phyloP scores from a whole-genome alignment of 805 yeast species.

The Huiozyma sinensis region DNA sequence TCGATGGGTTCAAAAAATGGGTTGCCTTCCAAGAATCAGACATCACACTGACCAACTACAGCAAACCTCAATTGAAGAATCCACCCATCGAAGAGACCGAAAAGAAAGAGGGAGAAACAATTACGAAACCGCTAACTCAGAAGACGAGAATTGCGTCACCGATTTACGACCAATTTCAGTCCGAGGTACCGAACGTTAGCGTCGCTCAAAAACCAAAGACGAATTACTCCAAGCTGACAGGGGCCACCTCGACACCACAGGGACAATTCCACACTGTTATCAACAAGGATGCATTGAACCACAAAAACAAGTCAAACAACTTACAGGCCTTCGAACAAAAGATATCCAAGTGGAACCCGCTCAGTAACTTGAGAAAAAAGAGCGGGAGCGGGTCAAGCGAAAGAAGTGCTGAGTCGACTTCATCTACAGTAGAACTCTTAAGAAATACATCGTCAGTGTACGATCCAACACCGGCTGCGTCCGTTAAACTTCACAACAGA shows the following conservation, averaged over 20 bases:
- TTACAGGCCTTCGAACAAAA: constrained; percentile 19
- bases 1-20: constrained; percentile 72
- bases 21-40: constrained; percentile 61
- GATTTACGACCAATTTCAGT: constrained; percentile 20
- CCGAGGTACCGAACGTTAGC: constrained; percentile 8
- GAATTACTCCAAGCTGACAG: not conserved
- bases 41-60: constrained; percentile 22
- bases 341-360: constrained; percentile 24
- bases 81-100: constrained; percentile 1
- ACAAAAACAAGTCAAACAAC: constrained; percentile 9
- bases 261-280: constrained; percentile 20
- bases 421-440: not conserved
- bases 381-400: constrained; percentile 10
- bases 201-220: not conserved
- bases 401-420: constrained; percentile 7
- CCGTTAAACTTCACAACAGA: no score
- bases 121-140: not conserved
- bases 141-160: constrained; percentile 14
- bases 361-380: constrained; percentile 19
- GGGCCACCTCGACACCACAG: constrained; percentile 1
- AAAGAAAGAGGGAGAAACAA: constrained; percentile 3
- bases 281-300: constrained; percentile 13
- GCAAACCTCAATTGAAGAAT: constrained; percentile 6
- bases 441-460: constrained; percentile 3
- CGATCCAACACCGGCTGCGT: not conserved